These are phyloP conservation scores for Agapanthus africanus DNA, from an alignment of 106 monocot genomes.

Conservation along the genomic window DNA sequence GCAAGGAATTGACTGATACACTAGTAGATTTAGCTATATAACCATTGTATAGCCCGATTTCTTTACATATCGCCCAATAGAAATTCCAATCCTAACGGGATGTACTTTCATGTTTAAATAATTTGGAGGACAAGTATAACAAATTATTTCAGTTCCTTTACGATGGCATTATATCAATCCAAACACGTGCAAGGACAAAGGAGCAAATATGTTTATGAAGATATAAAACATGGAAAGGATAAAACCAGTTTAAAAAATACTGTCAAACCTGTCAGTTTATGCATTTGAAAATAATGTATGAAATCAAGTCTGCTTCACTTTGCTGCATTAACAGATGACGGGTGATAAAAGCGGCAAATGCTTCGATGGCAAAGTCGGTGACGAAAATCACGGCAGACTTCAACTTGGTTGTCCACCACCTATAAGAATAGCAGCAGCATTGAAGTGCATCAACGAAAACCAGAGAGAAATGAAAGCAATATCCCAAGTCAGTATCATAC, in stretches of 20 bases:
- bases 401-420: conserved; percentile 26
- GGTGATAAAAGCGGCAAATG: conserved; percentile 34
- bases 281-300: background rate
- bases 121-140: no score
- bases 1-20: no score
- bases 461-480: background rate
- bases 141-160: no score
- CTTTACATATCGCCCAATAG: no score
- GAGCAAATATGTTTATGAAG: conserved; percentile 2
- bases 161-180: no score
- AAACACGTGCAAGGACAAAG: no score
- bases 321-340: conserved; percentile 1
- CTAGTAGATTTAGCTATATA: no score
- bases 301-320: conserved; percentile 1
- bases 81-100: no score
- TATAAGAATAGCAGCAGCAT: conserved; percentile 6
- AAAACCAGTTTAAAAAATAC: background rate
- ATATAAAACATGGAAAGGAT: background rate
- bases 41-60: no score
- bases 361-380: conserved; percentile 25
- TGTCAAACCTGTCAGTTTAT: background rate
- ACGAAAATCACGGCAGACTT: conserved; percentile 39
- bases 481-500: background rate
- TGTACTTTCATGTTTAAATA: no score
- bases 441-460: background rate